Percentiles rank a stretch among this genome's conserved stretches.
phyloP scores from a whole-genome alignment of 2,329 filamentous ascomycete genomes.

The Beauveria sp. region DNA sequence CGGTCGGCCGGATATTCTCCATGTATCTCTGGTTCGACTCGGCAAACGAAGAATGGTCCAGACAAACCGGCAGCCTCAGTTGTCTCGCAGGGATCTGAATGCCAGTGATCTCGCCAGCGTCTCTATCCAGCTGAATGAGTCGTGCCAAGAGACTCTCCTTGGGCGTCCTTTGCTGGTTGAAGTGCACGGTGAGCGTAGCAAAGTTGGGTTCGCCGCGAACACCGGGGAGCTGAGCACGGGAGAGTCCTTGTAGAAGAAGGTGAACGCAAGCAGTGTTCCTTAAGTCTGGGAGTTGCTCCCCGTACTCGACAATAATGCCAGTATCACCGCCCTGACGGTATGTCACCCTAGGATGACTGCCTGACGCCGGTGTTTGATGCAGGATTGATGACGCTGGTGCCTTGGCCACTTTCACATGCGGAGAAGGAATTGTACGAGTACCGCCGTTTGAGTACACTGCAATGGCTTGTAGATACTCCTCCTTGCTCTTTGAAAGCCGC shows the following conservation, averaged over 20 bases:
- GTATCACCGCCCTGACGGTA: not conserved
- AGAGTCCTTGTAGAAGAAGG: slow-evolving; percentile 13
- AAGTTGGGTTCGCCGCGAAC: slow-evolving; percentile 15
- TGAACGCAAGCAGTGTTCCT: slow-evolving; percentile 33
- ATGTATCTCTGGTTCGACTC: slow-evolving; percentile 42
- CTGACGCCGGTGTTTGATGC: not conserved
- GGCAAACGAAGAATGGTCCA: slow-evolving; percentile 27
- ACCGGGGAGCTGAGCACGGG: not conserved
- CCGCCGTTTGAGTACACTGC: not conserved
- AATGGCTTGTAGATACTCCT: not conserved
- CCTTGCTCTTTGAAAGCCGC: not conserved
- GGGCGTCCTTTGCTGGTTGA: slow-evolving; percentile 4
- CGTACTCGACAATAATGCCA: not conserved
- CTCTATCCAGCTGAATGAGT: not conserved
- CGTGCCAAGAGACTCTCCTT: not conserved
- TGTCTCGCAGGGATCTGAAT: slow-evolving; percentile 10
- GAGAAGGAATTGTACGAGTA: not conserved
- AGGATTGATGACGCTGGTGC: not conserved
- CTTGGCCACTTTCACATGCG: not conserved
- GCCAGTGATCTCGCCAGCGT: not conserved
- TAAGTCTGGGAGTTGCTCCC: slow-evolving; percentile 46
- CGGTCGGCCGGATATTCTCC: slow-evolving; percentile 49
- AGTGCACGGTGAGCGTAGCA: slow-evolving; percentile 16
- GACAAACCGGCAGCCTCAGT: slow-evolving; percentile 19
- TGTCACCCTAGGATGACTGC: not conserved